phyloP scores from a whole-genome alignment of 352 stramenopile genomes.

The Phytophthora pini region DNA sequence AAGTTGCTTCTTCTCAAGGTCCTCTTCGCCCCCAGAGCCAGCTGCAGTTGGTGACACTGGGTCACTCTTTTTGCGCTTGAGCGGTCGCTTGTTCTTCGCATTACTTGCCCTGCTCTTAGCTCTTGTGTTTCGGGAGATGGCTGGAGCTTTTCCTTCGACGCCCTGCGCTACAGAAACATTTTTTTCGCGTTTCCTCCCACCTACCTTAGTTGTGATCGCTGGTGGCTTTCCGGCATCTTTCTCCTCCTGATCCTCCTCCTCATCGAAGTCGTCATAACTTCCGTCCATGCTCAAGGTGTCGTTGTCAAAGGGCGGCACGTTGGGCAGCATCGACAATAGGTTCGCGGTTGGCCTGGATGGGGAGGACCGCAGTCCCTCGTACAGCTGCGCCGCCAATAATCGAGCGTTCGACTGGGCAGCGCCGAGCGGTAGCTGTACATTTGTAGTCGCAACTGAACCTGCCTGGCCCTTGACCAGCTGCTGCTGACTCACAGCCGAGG shows the following conservation, averaged over 20 bases:
- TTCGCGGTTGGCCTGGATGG: conserved; percentile 6
- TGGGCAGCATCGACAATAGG: conserved; percentile 17
- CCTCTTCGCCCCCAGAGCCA: conserved; percentile 36
- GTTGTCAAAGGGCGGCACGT: conserved; percentile 8
- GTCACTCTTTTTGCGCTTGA: conserved; percentile 39
- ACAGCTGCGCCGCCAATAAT: conserved; percentile 31
- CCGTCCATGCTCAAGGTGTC: conserved; percentile 20
- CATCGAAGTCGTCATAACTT: conserved; percentile 34
- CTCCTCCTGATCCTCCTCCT: conserved; percentile 13
- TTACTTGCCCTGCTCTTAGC: conserved; percentile 15
- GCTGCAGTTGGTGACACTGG: conserved; percentile 13
- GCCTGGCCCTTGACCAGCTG: conserved; percentile 6
- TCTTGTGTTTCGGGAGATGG: conserved; percentile 9
- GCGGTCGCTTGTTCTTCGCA: conserved; percentile 27
- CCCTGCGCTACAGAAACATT: conserved; percentile 1
- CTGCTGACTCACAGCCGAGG: conserved; percentile 8
- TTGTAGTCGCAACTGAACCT: background rate
- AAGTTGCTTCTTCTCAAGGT: conserved; percentile 62
- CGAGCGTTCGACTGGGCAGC: conserved; percentile 19
- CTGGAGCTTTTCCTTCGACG: conserved; percentile 8
- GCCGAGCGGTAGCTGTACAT: background rate
- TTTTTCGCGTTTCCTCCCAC: conserved; percentile 6
- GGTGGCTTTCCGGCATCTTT: conserved; percentile 8
- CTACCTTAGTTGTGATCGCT: background rate
- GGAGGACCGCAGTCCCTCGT: conserved; percentile 23